These are phyloP conservation scores for Emericellopsis terricola DNA, from an alignment of 495 filamentous ascomycete species.

Conservation along the genomic window DNA sequence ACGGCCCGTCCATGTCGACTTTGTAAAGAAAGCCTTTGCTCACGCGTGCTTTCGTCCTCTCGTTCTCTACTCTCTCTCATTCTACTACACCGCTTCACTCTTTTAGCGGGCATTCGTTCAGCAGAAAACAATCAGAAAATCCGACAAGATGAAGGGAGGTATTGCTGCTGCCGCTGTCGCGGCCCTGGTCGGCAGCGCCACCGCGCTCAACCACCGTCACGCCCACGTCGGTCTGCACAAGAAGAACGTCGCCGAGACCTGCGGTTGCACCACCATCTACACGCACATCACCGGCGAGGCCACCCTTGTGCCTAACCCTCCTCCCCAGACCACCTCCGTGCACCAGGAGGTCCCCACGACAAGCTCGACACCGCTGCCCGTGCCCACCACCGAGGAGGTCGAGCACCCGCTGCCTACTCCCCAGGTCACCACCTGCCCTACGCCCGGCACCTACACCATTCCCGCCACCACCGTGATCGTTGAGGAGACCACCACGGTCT, in stretches of 20 bases:
- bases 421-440: constrained; percentile 45
- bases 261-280: constrained; percentile 49
- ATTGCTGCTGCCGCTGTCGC: constrained; percentile 46
- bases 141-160: constrained; percentile 57
- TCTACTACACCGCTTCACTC: constrained; percentile 82
- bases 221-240: constrained; percentile 43
- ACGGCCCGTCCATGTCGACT: constrained; percentile 27
- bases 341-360: neutral
- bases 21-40: constrained; percentile 32
- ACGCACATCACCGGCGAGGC: constrained; percentile 37
- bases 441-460: constrained; percentile 64
- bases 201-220: constrained; percentile 39
- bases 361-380: constrained; percentile 4
- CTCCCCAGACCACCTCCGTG: neutral
- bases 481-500: constrained; percentile 45
- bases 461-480: constrained; percentile 58
- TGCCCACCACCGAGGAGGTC: constrained; percentile 14
- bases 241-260: constrained; percentile 17
- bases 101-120: constrained; percentile 85
- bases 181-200: constrained; percentile 43
- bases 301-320: constrained; percentile 27
- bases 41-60: constrained; percentile 29
- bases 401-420: constrained; percentile 38
- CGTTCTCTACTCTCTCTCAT: constrained; percentile 17
- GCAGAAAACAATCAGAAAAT: constrained; percentile 17